Conservation (phyloP, 2,329 filamentous ascomycete genomes). For the Stagonosporopsis tanaceti region DNA sequence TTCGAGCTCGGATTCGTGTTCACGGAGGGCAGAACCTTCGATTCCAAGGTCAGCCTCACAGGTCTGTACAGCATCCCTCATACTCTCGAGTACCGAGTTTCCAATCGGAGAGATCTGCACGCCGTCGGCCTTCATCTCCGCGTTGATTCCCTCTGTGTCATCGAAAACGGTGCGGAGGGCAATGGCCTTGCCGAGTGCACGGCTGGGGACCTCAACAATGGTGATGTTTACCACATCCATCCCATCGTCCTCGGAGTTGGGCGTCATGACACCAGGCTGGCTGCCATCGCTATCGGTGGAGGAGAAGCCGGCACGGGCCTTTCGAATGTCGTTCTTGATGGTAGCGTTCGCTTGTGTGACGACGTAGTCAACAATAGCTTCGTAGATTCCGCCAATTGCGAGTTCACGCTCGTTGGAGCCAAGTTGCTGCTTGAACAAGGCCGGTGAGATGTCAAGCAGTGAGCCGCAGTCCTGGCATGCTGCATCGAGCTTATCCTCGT, state of each 20-base stretch:
- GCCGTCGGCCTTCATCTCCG: constrained; percentile 96
- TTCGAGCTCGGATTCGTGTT: constrained; percentile 81
- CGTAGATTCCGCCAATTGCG: constrained; percentile 86
- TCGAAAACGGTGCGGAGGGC: constrained; percentile 92
- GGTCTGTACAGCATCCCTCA: constrained; percentile 80
- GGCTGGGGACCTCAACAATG: constrained; percentile 83
- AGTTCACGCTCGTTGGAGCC: constrained; percentile 84
- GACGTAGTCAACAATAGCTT: constrained; percentile 94
- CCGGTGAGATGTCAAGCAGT: constrained; percentile 85
- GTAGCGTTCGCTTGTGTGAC: constrained; percentile 86
- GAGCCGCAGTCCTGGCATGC: constrained; percentile 90
- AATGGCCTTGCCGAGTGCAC: constrained; percentile 84
- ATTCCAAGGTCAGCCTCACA: constrained; percentile 82
- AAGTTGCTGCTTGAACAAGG: constrained; percentile 79
- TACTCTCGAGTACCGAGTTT: constrained; percentile 86
- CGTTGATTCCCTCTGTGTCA: constrained; percentile 89
- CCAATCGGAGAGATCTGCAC: constrained; percentile 76
- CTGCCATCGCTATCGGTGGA: constrained; percentile 66
- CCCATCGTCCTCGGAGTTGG: constrained; percentile 73
- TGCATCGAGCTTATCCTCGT: constrained; percentile 83
- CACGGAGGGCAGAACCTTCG: constrained; percentile 70
- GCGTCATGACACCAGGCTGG: constrained; percentile 66
- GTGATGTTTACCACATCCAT: constrained; percentile 89
- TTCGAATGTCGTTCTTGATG: constrained; percentile 77
- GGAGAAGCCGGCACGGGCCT: constrained; percentile 70